phyloP scores from a whole-genome alignment of 169 alveolate species.

The Cyclospora cayetanensis region DNA sequence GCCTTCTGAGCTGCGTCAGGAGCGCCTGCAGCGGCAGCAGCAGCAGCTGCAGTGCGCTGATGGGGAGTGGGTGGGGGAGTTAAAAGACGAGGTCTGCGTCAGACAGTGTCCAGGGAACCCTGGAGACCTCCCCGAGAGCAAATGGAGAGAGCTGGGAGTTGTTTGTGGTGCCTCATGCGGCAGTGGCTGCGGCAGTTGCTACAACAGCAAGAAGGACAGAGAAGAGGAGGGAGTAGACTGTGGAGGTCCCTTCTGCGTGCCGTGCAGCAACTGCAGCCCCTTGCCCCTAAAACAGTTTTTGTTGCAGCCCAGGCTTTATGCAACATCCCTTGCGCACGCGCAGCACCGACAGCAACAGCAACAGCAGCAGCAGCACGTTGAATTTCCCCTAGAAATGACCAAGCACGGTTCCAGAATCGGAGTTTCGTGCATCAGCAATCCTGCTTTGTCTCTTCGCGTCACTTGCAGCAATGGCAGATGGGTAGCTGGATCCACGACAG shows the following conservation, averaged over 20 bases:
- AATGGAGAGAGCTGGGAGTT: conserved; percentile 80
- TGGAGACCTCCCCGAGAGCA: conserved; percentile 4
- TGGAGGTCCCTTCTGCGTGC: conserved; percentile 69
- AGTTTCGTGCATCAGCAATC: not conserved
- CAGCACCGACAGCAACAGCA: conserved; percentile 29
- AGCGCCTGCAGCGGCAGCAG: conserved; percentile 21
- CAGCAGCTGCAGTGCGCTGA: conserved; percentile 30
- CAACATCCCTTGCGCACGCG: not conserved
- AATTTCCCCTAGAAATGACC: conserved; percentile 18
- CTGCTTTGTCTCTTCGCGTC: conserved; percentile 13
- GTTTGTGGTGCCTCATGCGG: conserved; percentile 81
- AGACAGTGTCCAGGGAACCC: conserved; percentile 40
- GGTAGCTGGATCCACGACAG: conserved; percentile 14
- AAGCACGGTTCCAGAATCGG: not conserved
- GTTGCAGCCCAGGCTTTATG: conserved; percentile 20
- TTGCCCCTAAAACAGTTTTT: conserved; percentile 56
- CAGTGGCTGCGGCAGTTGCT: conserved; percentile 76
- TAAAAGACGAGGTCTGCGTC: not conserved
- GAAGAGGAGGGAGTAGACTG: conserved; percentile 77
- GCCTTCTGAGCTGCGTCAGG: not conserved
- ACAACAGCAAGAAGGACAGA: conserved; percentile 76
- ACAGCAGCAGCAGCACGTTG: not conserved
- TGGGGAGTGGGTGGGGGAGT: conserved; percentile 28
- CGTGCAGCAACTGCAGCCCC: conserved; percentile 69
- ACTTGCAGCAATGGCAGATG: conserved; percentile 49